Base-by-base conservation (phyloP, 768 basidiomycete genomes). In the Mycena belliarum region DNA sequence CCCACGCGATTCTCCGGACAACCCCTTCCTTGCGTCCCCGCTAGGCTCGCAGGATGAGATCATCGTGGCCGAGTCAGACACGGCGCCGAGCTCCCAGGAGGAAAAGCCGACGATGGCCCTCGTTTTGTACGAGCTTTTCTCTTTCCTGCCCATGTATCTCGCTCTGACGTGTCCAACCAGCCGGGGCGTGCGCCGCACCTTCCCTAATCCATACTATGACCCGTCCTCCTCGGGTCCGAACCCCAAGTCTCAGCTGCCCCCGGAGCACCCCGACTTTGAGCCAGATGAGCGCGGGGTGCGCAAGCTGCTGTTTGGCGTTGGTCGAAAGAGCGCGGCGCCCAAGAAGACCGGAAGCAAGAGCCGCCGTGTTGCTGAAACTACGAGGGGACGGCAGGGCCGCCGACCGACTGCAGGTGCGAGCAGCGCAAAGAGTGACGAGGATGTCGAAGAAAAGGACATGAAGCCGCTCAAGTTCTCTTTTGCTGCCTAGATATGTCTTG, bases 71-170 rank as follows among this genome's bases (percentile, higher is more conserved):
- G 74, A 73, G 11, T 69, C 71, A 0, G 68, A 72, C 26, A 72
- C 65, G 49, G 76, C 78, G 0, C 80, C 82, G 15, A 72, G 70
- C 42, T 72, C 68, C 7, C 66, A 66, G 35, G 74, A 78, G 32
- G 88, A 89, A 68, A 80, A 79, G 63, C 84, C 85, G 0, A 88
- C 80, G 3, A 73, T 90, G 49, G 83, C 83, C 25, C 87, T 87
- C 65, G 89, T 91, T 45, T 90, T 90, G 88, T 90, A 70, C 65
- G 87, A 82, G 4, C 35, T 37, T 20, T 32, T n/a, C 12, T 21
- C 28, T 43, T 46, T 47, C 14, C 21, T 33, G 16, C 48, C 33
- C 4, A 14, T 14, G 28, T 35, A 16, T 11, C 33, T 25, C 29
- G 20, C 49, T 63, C 41, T 65, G 38, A 25, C 23, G 38, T 43